Base-by-base conservation (phyloP, 2,329 filamentous ascomycete genomes). In the Gliomastix tumulicola region DNA sequence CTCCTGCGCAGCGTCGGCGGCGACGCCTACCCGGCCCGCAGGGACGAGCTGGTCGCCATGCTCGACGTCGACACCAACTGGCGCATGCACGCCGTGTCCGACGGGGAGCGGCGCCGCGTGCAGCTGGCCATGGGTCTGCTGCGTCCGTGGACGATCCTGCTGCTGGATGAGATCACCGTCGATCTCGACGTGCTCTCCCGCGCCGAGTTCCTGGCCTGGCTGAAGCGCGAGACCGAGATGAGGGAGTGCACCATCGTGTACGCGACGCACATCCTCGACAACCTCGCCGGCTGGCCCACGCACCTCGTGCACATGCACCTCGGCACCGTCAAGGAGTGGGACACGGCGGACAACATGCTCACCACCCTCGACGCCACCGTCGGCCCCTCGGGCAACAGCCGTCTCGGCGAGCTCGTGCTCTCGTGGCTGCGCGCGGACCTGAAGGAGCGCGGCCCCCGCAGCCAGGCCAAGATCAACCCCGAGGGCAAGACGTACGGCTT, bases 91-190 rank as follows among this genome's bases (percentile, higher is more conserved):
- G 86, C 89, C 32, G 90, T 98, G 6, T 88, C 80, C 2, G 92
- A 98, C 54, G 92, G 92, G 35, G 92, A 98, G 68, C 68, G 92
- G 13, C 74, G 92, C 13, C 74, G 92, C 15, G 92, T 98, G 6
- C 92, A 98, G 67, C 72, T 98, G 7, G 89, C 89, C 42, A 98
- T 98, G 92, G 92, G 92, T 0, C 69, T 98, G 8, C 63, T 98
- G 31, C 73, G 90, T 4, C 92, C 92, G 1, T 98, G 92, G 92
- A 81, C 79, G 10, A 83, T 98, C 4, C 68, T 98, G 20, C 69
- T 98, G 36, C 74, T 98, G 28, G 92, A 98, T 56, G 90, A 97
- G 60, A 95, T 97, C 58, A 98, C 92, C 1, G 92, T 98, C 8
- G 92, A 98, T 59, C 68, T 98, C 42, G 92, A 98, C 60, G 74